Evolutionary conservation across 225 moss, liverwort and hornwort species (phyloP).

Genomic region (Polytrichum formosum): DNA sequence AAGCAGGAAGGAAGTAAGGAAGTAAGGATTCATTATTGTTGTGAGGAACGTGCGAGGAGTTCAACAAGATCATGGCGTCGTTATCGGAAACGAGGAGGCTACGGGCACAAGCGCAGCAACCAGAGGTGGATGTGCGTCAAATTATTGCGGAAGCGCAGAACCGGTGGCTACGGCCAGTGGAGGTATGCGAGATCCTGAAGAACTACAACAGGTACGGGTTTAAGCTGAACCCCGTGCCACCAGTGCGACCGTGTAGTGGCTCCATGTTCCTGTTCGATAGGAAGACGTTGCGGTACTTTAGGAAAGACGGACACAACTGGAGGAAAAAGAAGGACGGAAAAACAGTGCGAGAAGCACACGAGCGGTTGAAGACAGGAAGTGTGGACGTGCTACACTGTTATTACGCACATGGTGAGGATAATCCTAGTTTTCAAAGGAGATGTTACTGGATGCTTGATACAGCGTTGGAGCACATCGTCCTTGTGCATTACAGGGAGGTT

Average conservation of each 20-base stretch:
- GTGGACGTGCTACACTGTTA: constrained; percentile 75
- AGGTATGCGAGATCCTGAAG: constrained; percentile 85
- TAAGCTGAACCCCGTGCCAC: constrained; percentile 85
- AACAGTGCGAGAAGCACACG: constrained; percentile 96
- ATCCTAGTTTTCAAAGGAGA: constrained; percentile 80
- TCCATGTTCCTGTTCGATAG: constrained; percentile 95
- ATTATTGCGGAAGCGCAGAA: constrained; percentile 89
- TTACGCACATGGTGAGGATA: constrained; percentile 64
- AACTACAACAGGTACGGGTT: constrained; percentile 76
- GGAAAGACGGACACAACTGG: constrained; percentile 99
- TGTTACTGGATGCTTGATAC: constrained; percentile 96
- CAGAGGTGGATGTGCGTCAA: constrained; percentile 79
- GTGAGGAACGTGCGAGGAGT: no score
- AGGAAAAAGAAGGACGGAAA: constrained; percentile 98
- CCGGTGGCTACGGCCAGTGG: constrained; percentile 83
- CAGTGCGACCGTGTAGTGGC: constrained; percentile 69
- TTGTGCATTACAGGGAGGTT: constrained; percentile 97
- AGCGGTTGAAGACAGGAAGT: constrained; percentile 92
- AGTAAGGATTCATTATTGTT: no score
- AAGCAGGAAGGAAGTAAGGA: no score
- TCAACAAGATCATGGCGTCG: background rate
- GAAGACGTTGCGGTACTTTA: constrained; percentile 84
- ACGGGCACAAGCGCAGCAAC: constrained; percentile 26
- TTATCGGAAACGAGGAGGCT: constrained; percentile 12
- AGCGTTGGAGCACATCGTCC: constrained; percentile 85